Percentiles rank a stretch among this genome's conserved stretches.
Conservation (phyloP, 2,329 filamentous ascomycete genomes). For the Metarhizium sp. region DNA sequence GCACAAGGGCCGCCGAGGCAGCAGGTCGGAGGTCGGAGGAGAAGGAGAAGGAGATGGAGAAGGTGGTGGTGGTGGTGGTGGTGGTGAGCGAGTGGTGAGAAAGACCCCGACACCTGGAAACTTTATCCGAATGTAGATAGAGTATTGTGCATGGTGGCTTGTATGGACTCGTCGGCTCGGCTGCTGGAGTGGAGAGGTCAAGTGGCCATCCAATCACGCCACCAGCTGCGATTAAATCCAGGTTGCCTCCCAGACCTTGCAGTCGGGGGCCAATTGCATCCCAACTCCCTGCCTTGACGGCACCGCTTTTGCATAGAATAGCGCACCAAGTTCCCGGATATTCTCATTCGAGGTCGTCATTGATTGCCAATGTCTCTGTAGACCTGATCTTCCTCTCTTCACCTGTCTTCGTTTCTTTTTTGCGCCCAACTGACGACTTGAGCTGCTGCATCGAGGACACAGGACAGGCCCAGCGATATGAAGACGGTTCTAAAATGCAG, state of each 20-base stretch:
- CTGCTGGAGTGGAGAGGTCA: neutral
- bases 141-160: too few species aligned
- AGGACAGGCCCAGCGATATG: conserved; percentile 6
- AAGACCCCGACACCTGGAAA: too few species aligned
- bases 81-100: too few species aligned
- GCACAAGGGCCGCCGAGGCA: too few species aligned
- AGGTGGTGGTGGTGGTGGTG: too few species aligned
- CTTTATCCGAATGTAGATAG: too few species aligned
- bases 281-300: neutral
- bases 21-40: too few species aligned
- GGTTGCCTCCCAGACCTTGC: neutral
- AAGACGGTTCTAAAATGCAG: conserved; percentile 10
- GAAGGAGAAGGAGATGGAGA: too few species aligned
- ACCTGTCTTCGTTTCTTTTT: neutral
- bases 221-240: neutral
- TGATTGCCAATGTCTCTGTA: neutral
- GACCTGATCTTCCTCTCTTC: neutral
- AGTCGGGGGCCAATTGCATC: conserved; percentile 1
- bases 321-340: neutral
- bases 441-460: neutral
- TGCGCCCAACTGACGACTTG: neutral
- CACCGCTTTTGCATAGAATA: neutral
- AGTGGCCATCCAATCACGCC: neutral
- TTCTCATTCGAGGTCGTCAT: neutral
- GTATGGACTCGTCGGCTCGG: too few species aligned